Percentiles rank a stretch among this genome's conserved stretches.
Evolutionary conservation across 768 basidiomycete genomes (phyloP).

Genomic region (Mycena olivaceomarginata): DNA sequence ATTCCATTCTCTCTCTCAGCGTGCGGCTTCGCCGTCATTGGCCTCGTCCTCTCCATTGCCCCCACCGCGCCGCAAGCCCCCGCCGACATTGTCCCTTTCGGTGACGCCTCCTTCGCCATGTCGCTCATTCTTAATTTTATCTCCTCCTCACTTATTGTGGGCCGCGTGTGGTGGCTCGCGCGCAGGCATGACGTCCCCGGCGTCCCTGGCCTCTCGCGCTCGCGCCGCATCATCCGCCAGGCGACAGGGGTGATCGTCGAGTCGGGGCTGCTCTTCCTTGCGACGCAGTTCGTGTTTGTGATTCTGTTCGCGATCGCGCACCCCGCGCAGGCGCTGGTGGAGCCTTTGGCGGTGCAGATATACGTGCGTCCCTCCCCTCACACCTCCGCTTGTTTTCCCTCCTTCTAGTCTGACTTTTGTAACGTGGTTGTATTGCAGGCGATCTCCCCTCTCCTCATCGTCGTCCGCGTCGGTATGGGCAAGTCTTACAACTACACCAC

Average conservation of each 20-base stretch:
- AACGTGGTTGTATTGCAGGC: not conserved
- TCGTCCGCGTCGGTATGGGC: not conserved
- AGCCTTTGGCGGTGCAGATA: not conserved
- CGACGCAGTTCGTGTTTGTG: not conserved
- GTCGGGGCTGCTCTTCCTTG: not conserved
- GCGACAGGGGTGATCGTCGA: not conserved
- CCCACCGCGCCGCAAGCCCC: not conserved
- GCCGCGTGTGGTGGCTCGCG: not conserved
- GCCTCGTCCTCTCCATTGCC: not conserved
- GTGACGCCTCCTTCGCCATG: not conserved
- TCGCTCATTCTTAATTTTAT: not conserved
- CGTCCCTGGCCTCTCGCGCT: not conserved
- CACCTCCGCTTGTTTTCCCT: not conserved
- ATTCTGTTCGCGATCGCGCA: not conserved
- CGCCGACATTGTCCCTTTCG: not conserved
- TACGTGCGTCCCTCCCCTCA: not conserved
- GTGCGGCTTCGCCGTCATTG: not conserved
- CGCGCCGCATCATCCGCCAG: not conserved
- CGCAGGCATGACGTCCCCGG: not conserved
- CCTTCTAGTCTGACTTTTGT: not conserved
- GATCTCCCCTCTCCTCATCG: not conserved
- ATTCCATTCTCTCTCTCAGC: not conserved
- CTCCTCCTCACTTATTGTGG: not conserved
- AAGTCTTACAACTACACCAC: not conserved
- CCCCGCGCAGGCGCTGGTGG: not conserved